Evolutionary conservation across 371 early-diverging fungal species (phyloP), one percentile per base, ranked within the genome.

Genomic region (Zopfochytrium polystomum): DNA sequence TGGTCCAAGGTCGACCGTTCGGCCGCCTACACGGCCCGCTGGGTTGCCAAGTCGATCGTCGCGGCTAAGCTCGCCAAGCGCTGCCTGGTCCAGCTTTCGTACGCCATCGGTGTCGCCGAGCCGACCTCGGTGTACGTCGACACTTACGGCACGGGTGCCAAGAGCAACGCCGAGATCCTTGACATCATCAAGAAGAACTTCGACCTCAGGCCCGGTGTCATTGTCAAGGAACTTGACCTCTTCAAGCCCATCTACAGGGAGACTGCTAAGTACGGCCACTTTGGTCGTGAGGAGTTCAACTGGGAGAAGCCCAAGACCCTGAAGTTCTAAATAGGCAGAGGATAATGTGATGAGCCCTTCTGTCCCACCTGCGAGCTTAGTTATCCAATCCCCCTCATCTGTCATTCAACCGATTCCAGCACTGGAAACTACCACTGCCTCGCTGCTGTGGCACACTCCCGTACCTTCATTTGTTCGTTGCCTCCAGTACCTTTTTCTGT

Each of bases 1-100:
- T 98, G 93, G 92, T 95, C 98, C 85, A 99, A 99, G 90, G 99
- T 99, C 74, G 99, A 99, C 79, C 91, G 99, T 81, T 96, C 96
- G 58, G 99, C 96, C 68, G 99, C 99, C 67, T 99, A 99, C 85
- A 91, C 98, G 57, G 97, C 94, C 66, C 92, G 99, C 70, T 98
- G 97, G 95, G 92, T 99, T 72, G 98, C 99, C 80, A 79, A 85
- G 73, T 88, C 98, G 42, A 79, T 99, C 61, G 96, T 99, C 54
- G 80, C 85, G 42, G 93, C 96, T 73, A 88, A 89, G 70, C 86
- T 99, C 54, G 93, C 93, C 72, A 95, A 93, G 70, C 91, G 99
- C 74, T 80, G 77, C 66, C 85, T 97, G 55, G 95, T 99, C 66
- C 99, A 99, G 85, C 84, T 98, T 67, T 97, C 97, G 59, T 99